These are phyloP conservation scores for Pleochaeta shiraiana DNA, from an alignment of 2,329 filamentous ascomycete species.

Conservation along the genomic window DNA sequence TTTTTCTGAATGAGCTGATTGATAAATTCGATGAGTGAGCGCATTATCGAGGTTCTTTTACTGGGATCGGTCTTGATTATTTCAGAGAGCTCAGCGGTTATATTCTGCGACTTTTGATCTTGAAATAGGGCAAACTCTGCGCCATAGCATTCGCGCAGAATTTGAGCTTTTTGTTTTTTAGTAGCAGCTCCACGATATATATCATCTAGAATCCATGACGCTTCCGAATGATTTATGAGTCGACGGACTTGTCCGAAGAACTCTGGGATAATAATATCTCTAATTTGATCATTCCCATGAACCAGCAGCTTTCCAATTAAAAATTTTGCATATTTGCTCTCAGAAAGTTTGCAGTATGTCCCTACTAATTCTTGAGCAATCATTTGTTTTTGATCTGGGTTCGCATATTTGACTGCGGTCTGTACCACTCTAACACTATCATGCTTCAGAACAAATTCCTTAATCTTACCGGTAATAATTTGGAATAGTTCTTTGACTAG, in stretches of 20 bases:
- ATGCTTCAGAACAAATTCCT: conserved; percentile 96
- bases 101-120: conserved; percentile 27
- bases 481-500: conserved; percentile 76
- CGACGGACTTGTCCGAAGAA: conserved; percentile 89
- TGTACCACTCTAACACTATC: conserved; percentile 94
- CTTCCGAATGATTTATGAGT: conserved; percentile 89
- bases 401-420: conserved; percentile 91
- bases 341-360: conserved; percentile 62
- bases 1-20: conserved; percentile 92
- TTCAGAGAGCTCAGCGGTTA: conserved; percentile 39
- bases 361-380: conserved; percentile 77
- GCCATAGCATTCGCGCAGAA: conserved; percentile 92
- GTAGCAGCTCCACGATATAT: conserved; percentile 81
- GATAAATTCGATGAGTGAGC: conserved; percentile 65
- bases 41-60: conserved; percentile 75
- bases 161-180: conserved; percentile 59
- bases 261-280: conserved; percentile 75
- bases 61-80: conserved; percentile 62
- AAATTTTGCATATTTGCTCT: conserved; percentile 96
- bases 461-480: conserved; percentile 77
- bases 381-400: conserved; percentile 57
- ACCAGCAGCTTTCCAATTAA: conserved; percentile 87
- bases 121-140: conserved; percentile 75
- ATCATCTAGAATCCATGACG: conserved; percentile 94
- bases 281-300: conserved; percentile 71